Conservation (phyloP, 441 rosid genomes). For the Geranium incanum region DNA sequence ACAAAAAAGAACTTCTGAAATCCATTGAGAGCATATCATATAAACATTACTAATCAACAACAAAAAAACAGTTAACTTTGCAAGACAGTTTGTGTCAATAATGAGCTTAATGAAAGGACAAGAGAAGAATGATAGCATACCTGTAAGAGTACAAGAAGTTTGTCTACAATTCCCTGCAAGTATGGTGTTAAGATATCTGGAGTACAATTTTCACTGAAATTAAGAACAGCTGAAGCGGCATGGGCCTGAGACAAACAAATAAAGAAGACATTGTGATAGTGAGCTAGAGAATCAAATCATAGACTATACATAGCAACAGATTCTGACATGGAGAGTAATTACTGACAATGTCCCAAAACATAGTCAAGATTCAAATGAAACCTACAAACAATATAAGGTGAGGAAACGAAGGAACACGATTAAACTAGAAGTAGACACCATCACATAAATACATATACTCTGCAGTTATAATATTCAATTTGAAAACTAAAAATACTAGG, state of each 20-base stretch:
- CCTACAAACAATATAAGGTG: background rate
- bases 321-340: background rate
- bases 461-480: background rate
- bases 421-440: background rate
- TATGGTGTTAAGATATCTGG: conserved; percentile 40
- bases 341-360: background rate
- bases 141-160: conserved; percentile 47
- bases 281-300: background rate
- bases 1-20: background rate
- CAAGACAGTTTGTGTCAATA: background rate
- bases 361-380: background rate
- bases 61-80: background rate
- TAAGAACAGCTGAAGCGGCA: conserved; percentile 44
- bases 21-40: background rate
- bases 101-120: background rate
- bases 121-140: conserved; percentile 21
- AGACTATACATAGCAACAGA: background rate
- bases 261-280: background rate
- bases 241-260: conserved; percentile 30
- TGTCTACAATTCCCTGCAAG: conserved; percentile 43
- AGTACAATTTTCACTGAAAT: conserved; percentile 43
- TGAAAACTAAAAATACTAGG: background rate
- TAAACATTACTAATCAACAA: background rate
- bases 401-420: background rate
- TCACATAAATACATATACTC: background rate